Percentiles rank a stretch among this genome's conserved stretches.
These are phyloP conservation scores for Goniomonas avonlea DNA, from an alignment of 78 protist species.

Conservation along the genomic window DNA sequence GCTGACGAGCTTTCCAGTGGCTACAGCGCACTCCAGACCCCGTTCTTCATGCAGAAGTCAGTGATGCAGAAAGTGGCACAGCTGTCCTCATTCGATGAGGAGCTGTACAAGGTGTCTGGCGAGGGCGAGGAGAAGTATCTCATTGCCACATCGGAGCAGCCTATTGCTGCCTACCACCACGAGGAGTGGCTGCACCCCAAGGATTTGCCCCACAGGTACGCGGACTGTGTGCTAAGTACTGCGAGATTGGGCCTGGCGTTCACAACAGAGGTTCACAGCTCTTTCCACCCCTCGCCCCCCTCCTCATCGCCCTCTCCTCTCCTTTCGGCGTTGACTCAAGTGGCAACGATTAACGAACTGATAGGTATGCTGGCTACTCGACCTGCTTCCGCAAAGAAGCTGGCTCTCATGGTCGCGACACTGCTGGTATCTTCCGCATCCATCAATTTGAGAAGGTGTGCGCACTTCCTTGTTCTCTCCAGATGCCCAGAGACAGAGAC, in stretches of 20 bases:
- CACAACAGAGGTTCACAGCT: too few relatives aligned
- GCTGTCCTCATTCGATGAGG: slow-evolving; percentile 96
- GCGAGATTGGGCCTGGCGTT: too few relatives aligned
- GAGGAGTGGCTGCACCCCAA: slow-evolving; percentile 46
- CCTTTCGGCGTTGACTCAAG: slow-evolving; percentile 39
- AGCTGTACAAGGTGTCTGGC: slow-evolving; percentile 84
- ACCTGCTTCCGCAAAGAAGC: slow-evolving; percentile 99
- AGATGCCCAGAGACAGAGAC: too few relatives aligned
- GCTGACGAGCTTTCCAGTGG: too few relatives aligned
- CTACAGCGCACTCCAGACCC: slow-evolving; percentile 82
- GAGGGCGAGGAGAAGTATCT: slow-evolving; percentile 89
- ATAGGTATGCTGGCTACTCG: slow-evolving; percentile 87
- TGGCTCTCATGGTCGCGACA: slow-evolving; percentile 92
- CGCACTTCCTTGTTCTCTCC: too few relatives aligned
- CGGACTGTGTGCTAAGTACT: too few relatives aligned
- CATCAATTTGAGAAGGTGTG: too few relatives aligned
- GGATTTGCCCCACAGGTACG: slow-evolving; percentile 37
- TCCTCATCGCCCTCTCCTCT: not conserved
- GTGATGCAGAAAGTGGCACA: slow-evolving; percentile 93
- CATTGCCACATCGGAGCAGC: slow-evolving; percentile 99
- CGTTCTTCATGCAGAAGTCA: slow-evolving; percentile 86
- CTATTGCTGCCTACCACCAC: slow-evolving; percentile 79
- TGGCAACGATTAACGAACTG: not conserved
- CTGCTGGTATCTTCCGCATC: slow-evolving; percentile 97
- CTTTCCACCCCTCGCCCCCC: not conserved